Evolutionary conservation across 1,284 basidiomycete species (phyloP), one percentile per base, ranked within the genome.

Genomic region (Flammula alnicola): DNA sequence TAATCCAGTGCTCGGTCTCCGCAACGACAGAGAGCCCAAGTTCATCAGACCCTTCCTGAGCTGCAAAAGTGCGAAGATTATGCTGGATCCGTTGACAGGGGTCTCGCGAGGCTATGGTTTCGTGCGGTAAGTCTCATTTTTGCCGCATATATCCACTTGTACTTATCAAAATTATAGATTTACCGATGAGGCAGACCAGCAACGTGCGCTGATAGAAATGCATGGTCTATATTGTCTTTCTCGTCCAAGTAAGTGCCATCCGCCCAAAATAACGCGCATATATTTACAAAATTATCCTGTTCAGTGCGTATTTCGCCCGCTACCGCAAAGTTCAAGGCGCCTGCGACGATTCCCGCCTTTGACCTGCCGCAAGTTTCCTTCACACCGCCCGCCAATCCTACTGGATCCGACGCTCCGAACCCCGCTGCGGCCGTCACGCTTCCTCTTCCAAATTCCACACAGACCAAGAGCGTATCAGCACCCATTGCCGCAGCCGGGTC

Each of bases 11-110:
- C 79, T 92, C 7, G 90, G 90, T 30, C 76, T 91, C 48, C 79
- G 90, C 51, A 89, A 85, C 61, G 86, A 88, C 64, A 79, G 88
- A 53, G 88, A 88, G 65, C 88, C 89, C 22, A 89, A 89, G 65
- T 90, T 92, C 57, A 91, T 94, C 49, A 79, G 84, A 9, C 89
- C 91, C 2, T 95, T 95, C 72, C 69, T 84, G 35, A 93, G 90
- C 63, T 93, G 91, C 69, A 93, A 92, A 73, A 94, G 91, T 64
- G 93, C 93, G 25, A 95, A 95, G 72, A 94, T 95, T 57, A 94
- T 95, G 91, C 73, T 91, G 37, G 93, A 95, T 67, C 90, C 91
- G 7, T 81, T 87, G 30, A 93, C 91, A 7, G 92, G 92, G 17
- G 82, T 93, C n/a, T 93, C 90, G 32, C 79, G 91, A 58, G 91